Conservation (phyloP, 495 filamentous ascomycete genomes). For the Podospora fimiseda region DNA sequence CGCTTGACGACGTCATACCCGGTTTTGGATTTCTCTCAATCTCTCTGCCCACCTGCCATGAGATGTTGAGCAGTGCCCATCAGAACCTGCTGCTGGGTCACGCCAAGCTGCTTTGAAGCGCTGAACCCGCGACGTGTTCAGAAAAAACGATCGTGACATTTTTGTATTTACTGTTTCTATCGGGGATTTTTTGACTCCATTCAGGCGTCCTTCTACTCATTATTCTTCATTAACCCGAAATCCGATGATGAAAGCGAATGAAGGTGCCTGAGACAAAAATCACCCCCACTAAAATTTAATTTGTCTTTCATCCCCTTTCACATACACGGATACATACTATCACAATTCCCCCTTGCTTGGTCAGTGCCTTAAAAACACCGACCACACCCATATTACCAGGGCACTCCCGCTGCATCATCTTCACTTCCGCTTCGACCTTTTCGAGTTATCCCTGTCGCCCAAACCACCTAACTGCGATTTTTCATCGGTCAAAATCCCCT, state of each 20-base stretch:
- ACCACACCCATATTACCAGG: constrained; percentile 11
- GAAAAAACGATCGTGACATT: not conserved
- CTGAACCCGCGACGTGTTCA: not conserved
- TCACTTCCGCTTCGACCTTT: not conserved
- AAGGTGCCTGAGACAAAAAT: constrained; percentile 16
- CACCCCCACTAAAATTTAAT: not conserved
- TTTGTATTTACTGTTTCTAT: not conserved
- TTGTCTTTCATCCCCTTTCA: not conserved
- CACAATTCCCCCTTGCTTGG: constrained; percentile 19
- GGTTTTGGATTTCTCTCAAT: not conserved
- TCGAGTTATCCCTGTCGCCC: not conserved
- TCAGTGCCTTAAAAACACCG: constrained; percentile 15
- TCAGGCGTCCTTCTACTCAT: constrained; percentile 8
- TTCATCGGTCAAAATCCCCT: too few species aligned
- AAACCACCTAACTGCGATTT: not conserved
- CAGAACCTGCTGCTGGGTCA: not conserved
- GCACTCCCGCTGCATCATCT: constrained; percentile 9
- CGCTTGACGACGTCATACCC: not conserved
- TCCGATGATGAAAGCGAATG: constrained; percentile 33
- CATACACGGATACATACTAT: not conserved
- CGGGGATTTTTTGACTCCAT: not conserved
- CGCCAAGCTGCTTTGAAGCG: not conserved
- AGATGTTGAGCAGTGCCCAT: too few species aligned
- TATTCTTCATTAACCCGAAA: too few species aligned
- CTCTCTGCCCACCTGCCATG: too few species aligned